phyloP scores from a whole-genome alignment of 306 rosid species.

The Corylus americana region DNA sequence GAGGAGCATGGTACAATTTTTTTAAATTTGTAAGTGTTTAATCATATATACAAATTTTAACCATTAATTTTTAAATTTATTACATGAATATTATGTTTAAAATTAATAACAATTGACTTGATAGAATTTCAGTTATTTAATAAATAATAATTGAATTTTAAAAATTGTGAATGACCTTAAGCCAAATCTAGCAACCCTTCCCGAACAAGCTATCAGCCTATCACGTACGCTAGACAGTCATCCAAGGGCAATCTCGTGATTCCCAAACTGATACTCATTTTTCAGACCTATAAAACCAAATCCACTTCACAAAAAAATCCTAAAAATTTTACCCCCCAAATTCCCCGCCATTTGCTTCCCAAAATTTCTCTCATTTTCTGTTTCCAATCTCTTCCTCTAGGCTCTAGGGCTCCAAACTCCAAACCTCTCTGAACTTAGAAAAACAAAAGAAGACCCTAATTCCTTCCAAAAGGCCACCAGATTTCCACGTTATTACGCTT shows the following conservation, averaged over 20 bases:
- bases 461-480: constrained; percentile 24
- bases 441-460: constrained; percentile 46
- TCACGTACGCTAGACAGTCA: background rate
- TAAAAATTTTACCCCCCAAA: constrained; percentile 34
- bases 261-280: background rate
- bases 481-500: constrained; percentile 41
- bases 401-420: constrained; percentile 52
- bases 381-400: constrained; percentile 57
- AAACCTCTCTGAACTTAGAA: constrained; percentile 1
- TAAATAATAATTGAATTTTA: too few relatives aligned
- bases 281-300: constrained; percentile 28
- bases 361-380: constrained; percentile 25
- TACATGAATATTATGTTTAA: too few relatives aligned
- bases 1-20: too few relatives aligned
- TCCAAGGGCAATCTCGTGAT: constrained; percentile 35
- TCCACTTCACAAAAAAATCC: constrained; percentile 35
- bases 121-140: too few relatives aligned
- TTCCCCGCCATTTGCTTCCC: constrained; percentile 93
- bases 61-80: too few relatives aligned
- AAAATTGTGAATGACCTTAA: too few relatives aligned
- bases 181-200: background rate
- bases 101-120: too few relatives aligned
- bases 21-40: too few relatives aligned
- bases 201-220: background rate
- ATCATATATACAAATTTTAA: too few relatives aligned